Evolutionary conservation across 768 basidiomycete species (phyloP), one percentile per base, ranked within the genome.

Genomic region (Leucocoprinus leucothites): DNA sequence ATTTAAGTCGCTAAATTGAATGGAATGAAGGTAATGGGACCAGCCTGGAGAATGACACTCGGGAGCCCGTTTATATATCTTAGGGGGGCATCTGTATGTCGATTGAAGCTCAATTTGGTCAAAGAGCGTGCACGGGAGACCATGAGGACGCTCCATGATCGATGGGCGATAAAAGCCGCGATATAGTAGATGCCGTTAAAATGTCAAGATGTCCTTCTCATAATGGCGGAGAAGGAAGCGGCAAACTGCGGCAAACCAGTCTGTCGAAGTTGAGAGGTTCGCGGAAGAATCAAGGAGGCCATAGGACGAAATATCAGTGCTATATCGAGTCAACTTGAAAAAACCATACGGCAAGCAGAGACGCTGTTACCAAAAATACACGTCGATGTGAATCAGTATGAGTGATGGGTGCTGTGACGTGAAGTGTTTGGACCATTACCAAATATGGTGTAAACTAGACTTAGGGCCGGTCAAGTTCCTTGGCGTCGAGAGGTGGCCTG

Each of bases 81-180:
- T 26, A 1, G 43, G 26, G 6, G 42, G 25, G 49, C 51, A 21
- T 34, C 44, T 28, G 51, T 14, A 22, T 46, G 48, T 31, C 11
- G 31, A 31, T 5, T 31, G 31, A n/a, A 11, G 26, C 36, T 44
- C 57, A 19, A 24, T 51, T 34, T 25, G 28, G 28, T 18, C 22
- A 21, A 21, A 36, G 34, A 49, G 41, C 16, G 16, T 40, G 24
- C 16, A 57, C 16, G 18, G 28, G n/a, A 31, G 26, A 31, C 35
- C 48, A 48, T 18, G n/a, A 28, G 13, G 19, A 47, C 8, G 13
- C 13, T 47, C 34, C 51, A 46, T 48, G 46, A 51, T 56, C 48
- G 59, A 60, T 60, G 53, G 40, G 59, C 42, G 48, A 55, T 48
- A 44, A 57, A 60, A 40, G 55, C 44, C 44, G 43, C 41, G 45